Base-by-base conservation (phyloP, 148 eudicot species). In the Fagopyrum homotropicum region DNA sequence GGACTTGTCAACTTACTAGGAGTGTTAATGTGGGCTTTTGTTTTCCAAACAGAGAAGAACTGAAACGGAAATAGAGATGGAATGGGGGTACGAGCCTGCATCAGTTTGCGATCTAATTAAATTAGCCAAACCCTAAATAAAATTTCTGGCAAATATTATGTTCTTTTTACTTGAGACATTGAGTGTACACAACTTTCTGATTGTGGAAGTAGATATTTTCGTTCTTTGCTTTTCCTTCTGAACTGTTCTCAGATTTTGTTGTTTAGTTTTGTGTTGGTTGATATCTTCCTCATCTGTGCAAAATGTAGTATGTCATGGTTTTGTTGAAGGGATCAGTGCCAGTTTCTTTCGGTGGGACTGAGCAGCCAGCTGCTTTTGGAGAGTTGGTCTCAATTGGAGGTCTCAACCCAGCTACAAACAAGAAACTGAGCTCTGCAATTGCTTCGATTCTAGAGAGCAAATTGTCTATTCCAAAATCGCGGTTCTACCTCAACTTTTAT, bases 311-410 rank as follows among this genome's bases (percentile, higher is more conserved):
- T 81, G 98, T 94, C 72, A 94, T 94, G 98, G 83, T 94, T 75
- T 93, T 94, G 74, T 74, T 94, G 81, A 94, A 94, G 76, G 98
- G 98, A 72, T 91, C 97, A 22, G 91, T 94, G 45, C 97, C 97
- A 46, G 90, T 94, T 15, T 80, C 98, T 49, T 94, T 94, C 82
- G 98, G 97, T 69, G 97, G 98, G 61, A 85, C 96, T 72, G 98
- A 94, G 84, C 79, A 92, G 84, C 96, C 97, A 51, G 97, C 97
- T 75, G 98, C 98, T 6, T 95, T 83, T 84, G 98, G 96, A 73
- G 98, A 95, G 83, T 73, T 95, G 74, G 85, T 95, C 52, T 95
- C 98, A 48, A 95, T 92, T 75, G 97, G 97, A 72, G 97, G 97
- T 26, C 91, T 95, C 9, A 85, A 76, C 73, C 82, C 96, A n/a